Conservation (phyloP, 768 basidiomycete species). For the Psilocybe subaeruginosa region DNA sequence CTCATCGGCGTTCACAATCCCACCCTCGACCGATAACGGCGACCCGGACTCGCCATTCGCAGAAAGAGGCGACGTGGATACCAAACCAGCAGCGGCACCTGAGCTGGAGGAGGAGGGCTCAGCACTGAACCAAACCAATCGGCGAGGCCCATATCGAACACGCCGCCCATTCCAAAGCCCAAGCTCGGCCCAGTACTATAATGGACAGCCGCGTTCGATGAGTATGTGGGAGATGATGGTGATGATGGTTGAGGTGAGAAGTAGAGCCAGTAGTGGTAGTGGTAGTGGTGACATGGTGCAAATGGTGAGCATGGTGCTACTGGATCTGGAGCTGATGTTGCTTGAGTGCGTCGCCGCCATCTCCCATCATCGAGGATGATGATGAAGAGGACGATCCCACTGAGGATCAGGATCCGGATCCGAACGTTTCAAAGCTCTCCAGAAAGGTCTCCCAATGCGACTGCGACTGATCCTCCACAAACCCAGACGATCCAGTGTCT, state of each 20-base stretch:
- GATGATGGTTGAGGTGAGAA: not conserved
- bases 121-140: not conserved
- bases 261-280: not conserved
- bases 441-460: conserved; percentile 16
- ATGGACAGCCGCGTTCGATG: not conserved
- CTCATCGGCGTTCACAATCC: too few species aligned
- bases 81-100: too few species aligned
- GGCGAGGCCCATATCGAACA: not conserved
- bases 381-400: not conserved
- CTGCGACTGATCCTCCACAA: not conserved
- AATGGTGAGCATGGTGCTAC: conserved; percentile 1
- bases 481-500: not conserved
- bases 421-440: conserved; percentile 1
- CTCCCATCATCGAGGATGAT: not conserved
- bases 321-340: conserved; percentile 8
- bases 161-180: not conserved
- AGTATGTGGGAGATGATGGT: not conserved
- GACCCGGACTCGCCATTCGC: not conserved
- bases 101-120: not conserved
- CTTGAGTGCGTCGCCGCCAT: not conserved
- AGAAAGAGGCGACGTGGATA: not conserved
- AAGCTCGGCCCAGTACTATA: not conserved
- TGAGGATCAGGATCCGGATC: not conserved
- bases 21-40: not conserved
- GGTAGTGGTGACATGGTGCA: not conserved